Conservation (phyloP, 2,329 filamentous ascomycete genomes). For the Stagonosporopsis rhizophila region DNA sequence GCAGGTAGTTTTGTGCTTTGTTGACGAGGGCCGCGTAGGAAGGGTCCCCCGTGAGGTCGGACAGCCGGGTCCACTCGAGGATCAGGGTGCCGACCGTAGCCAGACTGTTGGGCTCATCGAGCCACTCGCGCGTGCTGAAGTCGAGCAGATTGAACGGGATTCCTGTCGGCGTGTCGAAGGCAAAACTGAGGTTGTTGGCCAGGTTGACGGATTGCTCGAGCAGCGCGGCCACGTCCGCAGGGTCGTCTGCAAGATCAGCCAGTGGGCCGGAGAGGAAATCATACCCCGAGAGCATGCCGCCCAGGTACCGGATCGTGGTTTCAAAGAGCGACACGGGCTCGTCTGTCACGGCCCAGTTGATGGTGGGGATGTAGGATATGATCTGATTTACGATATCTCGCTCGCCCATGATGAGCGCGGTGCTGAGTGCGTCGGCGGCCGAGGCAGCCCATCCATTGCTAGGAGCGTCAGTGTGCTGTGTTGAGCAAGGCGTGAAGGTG, state of each 20-base stretch:
- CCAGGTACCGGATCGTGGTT: slow-evolving; percentile 88
- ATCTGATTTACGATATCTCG: slow-evolving; percentile 72
- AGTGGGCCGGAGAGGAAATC: slow-evolving; percentile 76
- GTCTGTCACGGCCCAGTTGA: slow-evolving; percentile 71
- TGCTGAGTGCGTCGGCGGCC: slow-evolving; percentile 80
- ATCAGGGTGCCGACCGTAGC: slow-evolving; percentile 80
- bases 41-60: slow-evolving; percentile 73
- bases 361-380: slow-evolving; percentile 70
- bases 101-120: slow-evolving; percentile 69
- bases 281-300: slow-evolving; percentile 77
- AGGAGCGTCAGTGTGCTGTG: slow-evolving; percentile 1
- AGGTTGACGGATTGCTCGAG: slow-evolving; percentile 72
- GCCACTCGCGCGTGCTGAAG: slow-evolving; percentile 60
- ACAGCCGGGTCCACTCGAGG: slow-evolving; percentile 83
- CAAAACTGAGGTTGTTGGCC: slow-evolving; percentile 75
- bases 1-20: slow-evolving; percentile 72
- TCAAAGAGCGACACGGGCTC: slow-evolving; percentile 78
- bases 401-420: slow-evolving; percentile 78
- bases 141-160: slow-evolving; percentile 74
- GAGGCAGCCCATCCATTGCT: slow-evolving; percentile 88
- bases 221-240: slow-evolving; percentile 62
- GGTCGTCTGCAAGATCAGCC: slow-evolving; percentile 57
- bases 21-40: slow-evolving; percentile 72
- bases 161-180: slow-evolving; percentile 78
- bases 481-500: neutral